Conservation (phyloP, 1,284 basidiomycete genomes). For the Ustanciosporium gigantosporum region DNA sequence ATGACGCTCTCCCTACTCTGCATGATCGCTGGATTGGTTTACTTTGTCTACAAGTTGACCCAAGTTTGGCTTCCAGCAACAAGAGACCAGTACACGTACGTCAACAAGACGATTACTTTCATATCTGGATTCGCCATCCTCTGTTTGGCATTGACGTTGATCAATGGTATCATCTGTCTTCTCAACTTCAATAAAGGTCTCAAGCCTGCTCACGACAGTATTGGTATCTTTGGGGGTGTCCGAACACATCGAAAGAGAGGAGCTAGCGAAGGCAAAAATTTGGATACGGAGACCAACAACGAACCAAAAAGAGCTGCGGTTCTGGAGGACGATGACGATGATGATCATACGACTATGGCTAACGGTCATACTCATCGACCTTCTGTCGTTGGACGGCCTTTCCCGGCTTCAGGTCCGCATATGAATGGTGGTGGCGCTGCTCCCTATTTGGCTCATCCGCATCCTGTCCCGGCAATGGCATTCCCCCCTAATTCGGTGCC, state of each 20-base stretch:
- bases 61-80: slow-evolving; percentile 46
- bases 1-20: slow-evolving; percentile 42
- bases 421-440: too few species aligned
- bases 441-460: too few species aligned
- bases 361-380: too few species aligned
- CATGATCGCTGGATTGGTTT: slow-evolving; percentile 43
- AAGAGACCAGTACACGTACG: slow-evolving; percentile 35
- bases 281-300: slow-evolving; percentile 11
- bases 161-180: slow-evolving; percentile 43
- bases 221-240: slow-evolving; percentile 38
- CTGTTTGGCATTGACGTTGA: slow-evolving; percentile 25
- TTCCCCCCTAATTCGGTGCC: too few species aligned
- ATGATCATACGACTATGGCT: too few species aligned
- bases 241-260: slow-evolving; percentile 9
- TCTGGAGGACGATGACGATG: not conserved
- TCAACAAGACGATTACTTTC: slow-evolving; percentile 48
- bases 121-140: slow-evolving; percentile 44
- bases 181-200: slow-evolving; percentile 49
- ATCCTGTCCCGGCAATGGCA: too few species aligned
- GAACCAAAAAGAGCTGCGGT: slow-evolving; percentile 5
- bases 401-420: too few species aligned
- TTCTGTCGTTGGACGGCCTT: too few species aligned
- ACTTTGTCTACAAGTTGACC: slow-evolving; percentile 41
- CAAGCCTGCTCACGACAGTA: slow-evolving; percentile 41
- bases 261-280: slow-evolving; percentile 3